Base-by-base conservation (phyloP, 2,329 filamentous ascomycete genomes). In the Neonectria faginata region DNA sequence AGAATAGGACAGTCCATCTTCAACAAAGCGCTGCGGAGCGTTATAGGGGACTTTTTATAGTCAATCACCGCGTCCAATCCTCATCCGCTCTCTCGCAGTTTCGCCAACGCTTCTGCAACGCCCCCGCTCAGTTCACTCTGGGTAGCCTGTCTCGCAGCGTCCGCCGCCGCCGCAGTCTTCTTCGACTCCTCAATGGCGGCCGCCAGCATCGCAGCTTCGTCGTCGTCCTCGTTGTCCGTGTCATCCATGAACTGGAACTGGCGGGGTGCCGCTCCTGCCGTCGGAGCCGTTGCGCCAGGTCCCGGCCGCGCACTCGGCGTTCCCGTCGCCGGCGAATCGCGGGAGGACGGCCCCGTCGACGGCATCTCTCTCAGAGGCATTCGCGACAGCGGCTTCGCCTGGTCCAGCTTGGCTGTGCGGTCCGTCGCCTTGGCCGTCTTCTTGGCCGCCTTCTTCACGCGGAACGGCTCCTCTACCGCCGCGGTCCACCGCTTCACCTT, bases 401-500 rank as follows among this genome's bases (percentile, higher is more conserved):
- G 76, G 4, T 83, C 79, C 59, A 80, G 65, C 53, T 70, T 75
- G 8, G 74, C 67, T 16, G 67, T 62, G 57, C 72, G 72, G 48
- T 74, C 70, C 2, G 72, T 72, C 16, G 71, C 67, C 51, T 73
- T 74, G 48, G 73, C 62, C 25, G 68, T 69, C 39, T 78, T 71
- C 74, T 82, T 92, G n/a, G 86, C 87, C 2, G 92, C 87, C 73
- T 91, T 91, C 72, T 89, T 88, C 5, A 91, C 88, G 62, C 93
- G 83, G 73, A 98, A 97, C 0, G 93, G 93, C 79, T 97, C 94
- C 64, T 93, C 88, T 1, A 97, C 91, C 10, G 92, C 91, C 61
- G 84, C 86, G 70, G 87, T 91, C 95, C 95, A 98, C 62, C 89
- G 88, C 78, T 92, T 91, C 22, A 97, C 93, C 79, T 99, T 99